phyloP scores from a whole-genome alignment of 1,284 basidiomycete genomes.

The Boletellus deceptivus region DNA sequence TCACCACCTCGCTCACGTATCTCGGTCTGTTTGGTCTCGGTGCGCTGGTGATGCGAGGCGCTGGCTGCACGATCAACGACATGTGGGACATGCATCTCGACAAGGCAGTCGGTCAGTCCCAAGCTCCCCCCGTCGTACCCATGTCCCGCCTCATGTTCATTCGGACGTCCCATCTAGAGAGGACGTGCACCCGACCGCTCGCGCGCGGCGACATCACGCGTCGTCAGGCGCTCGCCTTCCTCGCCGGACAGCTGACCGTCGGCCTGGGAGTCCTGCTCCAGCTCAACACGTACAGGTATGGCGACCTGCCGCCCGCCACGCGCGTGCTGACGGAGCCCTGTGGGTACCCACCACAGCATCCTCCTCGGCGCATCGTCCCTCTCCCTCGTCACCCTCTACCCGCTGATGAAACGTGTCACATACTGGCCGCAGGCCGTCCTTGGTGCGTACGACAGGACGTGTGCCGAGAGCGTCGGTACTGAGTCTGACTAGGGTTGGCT shows the following conservation, averaged over 20 bases:
- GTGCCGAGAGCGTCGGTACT: neutral
- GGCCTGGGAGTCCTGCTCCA: conserved; percentile 92
- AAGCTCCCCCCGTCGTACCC: too few relatives aligned
- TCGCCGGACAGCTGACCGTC: conserved; percentile 79
- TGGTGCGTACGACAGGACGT: conserved; percentile 48
- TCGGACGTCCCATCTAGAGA: conserved; percentile 30
- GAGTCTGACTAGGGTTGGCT: conserved; percentile 63
- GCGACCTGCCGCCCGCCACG: neutral
- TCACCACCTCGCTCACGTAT: conserved; percentile 70
- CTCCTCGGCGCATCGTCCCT: conserved; percentile 89
- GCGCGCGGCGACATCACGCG: conserved; percentile 82
- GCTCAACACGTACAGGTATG: conserved; percentile 90
- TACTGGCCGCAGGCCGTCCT: conserved; percentile 96
- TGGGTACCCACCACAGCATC: conserved; percentile 55
- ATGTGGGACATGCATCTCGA: conserved; percentile 97
- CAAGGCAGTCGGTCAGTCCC: conserved; percentile 78
- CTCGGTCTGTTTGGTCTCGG: conserved; percentile 86
- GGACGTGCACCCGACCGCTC: conserved; percentile 55
- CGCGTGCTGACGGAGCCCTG: neutral
- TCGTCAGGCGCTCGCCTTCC: conserved; percentile 78
- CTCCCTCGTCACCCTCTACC: conserved; percentile 86
- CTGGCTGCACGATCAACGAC: conserved; percentile 98
- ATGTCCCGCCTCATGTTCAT: too few relatives aligned
- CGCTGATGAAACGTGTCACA: conserved; percentile 97
- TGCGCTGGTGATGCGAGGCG: conserved; percentile 94